Conservation (phyloP, 1,139 yeast species). For the Suhomyces ambrosiae region DNA sequence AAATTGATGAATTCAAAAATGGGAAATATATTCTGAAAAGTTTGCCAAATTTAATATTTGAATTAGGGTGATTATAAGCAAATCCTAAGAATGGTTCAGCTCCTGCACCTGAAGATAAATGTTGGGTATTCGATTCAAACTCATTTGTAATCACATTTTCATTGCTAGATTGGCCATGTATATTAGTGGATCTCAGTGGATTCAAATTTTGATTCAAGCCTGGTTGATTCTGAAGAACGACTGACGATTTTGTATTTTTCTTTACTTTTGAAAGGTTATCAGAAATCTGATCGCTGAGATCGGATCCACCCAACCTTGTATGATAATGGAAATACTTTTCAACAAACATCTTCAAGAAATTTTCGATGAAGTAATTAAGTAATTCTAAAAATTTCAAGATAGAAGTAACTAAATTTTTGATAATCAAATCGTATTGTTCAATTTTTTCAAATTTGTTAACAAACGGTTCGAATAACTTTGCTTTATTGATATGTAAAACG, state of each 20-base stretch:
- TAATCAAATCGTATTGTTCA: slow-evolving; percentile 28
- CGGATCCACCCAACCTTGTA: slow-evolving; percentile 6
- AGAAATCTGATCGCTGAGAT: slow-evolving; percentile 3
- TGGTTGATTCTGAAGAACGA: slow-evolving; percentile 3
- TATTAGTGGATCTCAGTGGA: too few relatives aligned
- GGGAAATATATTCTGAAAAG: slow-evolving; percentile 44
- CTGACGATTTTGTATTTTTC: neutral
- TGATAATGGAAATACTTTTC: slow-evolving; percentile 20
- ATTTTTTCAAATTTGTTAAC: slow-evolving; percentile 41
- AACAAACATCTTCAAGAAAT: slow-evolving; percentile 22
- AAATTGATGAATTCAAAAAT: slow-evolving; percentile 50
- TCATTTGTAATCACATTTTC: neutral
- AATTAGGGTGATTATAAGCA: slow-evolving; percentile 10
- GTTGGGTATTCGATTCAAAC: neutral
- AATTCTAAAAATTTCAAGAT: slow-evolving; percentile 42
- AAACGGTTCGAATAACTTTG: slow-evolving; percentile 56
- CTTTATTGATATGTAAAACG: slow-evolving; percentile 49
- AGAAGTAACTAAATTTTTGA: slow-evolving; percentile 39
- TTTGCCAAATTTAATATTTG: slow-evolving; percentile 32
- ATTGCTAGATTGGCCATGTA: too few relatives aligned
- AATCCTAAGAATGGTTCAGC: slow-evolving; percentile 1
- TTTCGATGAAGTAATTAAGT: slow-evolving; percentile 28
- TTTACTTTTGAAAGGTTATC: slow-evolving; percentile 1
- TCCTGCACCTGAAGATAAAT: neutral
- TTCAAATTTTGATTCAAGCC: slow-evolving; percentile 1